phyloP scores from a whole-genome alignment of 208 protist genomes.

The Trypanosoma lewisi region DNA sequence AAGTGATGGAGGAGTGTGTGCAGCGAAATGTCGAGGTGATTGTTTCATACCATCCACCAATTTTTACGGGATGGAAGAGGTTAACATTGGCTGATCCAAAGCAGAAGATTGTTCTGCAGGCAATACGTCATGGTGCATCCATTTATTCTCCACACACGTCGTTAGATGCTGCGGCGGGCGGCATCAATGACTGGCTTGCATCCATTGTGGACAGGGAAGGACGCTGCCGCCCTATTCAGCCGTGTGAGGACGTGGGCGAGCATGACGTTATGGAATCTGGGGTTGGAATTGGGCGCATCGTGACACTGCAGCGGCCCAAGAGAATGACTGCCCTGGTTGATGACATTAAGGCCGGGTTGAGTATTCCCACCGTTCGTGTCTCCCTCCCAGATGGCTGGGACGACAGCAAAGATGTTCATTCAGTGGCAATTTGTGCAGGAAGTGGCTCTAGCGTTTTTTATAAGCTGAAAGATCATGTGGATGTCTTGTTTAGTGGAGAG shows the following conservation, averaged over 20 bases:
- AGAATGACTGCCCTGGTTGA: conserved; percentile 47
- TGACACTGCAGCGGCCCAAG: conserved; percentile 38
- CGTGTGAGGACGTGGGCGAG: conserved; percentile 28
- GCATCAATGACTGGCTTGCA: conserved; percentile 93
- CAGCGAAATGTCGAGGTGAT: conserved; percentile 66
- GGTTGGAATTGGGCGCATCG: conserved; percentile 63
- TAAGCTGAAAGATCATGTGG: conserved; percentile 37
- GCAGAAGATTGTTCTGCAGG: conserved; percentile 69
- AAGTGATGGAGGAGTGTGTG: conserved; percentile 88
- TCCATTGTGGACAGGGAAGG: conserved; percentile 37
- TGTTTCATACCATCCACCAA: conserved; percentile 90
- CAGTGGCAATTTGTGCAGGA: conserved; percentile 87
- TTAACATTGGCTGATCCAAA: conserved; percentile 70
- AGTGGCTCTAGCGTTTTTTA: conserved; percentile 80
- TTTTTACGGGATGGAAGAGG: conserved; percentile 82
- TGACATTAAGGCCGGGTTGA: conserved; percentile 58
- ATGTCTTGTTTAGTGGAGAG: conserved; percentile 87
- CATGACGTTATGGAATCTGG: conserved; percentile 1
- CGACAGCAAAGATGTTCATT: conserved; percentile 34
- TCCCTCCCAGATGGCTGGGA: conserved; percentile 57
- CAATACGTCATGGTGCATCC: conserved; percentile 72
- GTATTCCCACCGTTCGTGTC: conserved; percentile 60
- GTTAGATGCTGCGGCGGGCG: conserved; percentile 70
- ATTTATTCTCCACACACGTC: conserved; percentile 93
- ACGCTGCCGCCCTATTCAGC: conserved; percentile 36